Evolutionary conservation across 1,284 basidiomycete genomes (phyloP), one percentile per base, ranked within the genome.

Genomic region (Cryptococcus maquisensis): DNA sequence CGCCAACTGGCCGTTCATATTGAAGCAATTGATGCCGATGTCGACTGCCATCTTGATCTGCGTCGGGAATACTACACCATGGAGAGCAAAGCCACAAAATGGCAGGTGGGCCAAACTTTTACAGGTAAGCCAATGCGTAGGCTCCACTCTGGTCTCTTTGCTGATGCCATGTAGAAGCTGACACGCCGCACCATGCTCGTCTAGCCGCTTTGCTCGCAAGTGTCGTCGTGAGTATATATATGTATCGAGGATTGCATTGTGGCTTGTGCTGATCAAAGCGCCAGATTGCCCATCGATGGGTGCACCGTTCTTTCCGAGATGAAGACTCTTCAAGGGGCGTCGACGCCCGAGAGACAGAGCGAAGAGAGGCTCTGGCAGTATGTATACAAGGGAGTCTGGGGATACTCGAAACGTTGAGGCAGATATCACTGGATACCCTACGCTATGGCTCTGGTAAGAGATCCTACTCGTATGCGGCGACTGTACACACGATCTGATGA

Each of bases 1-100:
- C 24, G 49, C 13, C 35, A 50, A 21, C 28, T 55, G 8, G 48
- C 53, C 16, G 38, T 32, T 21, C 49, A 49, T 18, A 55, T 55
- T 12, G 53, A 55, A 23, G 53, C 53, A 16, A 55, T 55, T 23
- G 53, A 55, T 13, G 46, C 40, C 21, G 53, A 55, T 26, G 50
- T 46, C 13, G 53, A 35, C 8, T 55, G 28, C 37, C 26, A 16
- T 10, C n/a, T 55, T 24, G 49, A 55, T 39, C n/a, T 55, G 24
- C 9, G 53, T 26, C 43, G 38, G 15, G 49, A 47, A 5, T 55
- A 55, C 41, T 37, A 39, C 5, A 47, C 37, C 15, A 45, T 55
- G 21, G 48, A 47, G 20, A 23, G 46, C 16, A 48, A 55, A 18
- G 49, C 49, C 18, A 28, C 28, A 3, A 10, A 8, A 2, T 28